Percentiles rank a stretch among this genome's conserved stretches.
phyloP scores from a whole-genome alignment of 2,329 filamentous ascomycete genomes.

The Neonectria faginata region DNA sequence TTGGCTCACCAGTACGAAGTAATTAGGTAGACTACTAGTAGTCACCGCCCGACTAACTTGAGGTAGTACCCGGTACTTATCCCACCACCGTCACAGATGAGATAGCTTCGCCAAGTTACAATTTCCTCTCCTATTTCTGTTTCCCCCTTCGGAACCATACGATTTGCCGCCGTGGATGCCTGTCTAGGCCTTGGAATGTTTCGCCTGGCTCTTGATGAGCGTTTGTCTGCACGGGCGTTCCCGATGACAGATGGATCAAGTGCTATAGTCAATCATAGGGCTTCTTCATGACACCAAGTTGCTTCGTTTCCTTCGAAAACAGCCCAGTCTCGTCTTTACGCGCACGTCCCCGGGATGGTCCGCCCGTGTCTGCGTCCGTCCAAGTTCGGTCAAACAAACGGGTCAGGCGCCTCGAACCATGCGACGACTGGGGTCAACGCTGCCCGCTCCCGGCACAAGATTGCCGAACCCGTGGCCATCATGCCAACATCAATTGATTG shows the following conservation, averaged over 20 bases:
- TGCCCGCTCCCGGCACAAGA: constrained; percentile 20
- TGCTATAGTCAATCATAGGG: background rate
- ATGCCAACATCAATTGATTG: background rate
- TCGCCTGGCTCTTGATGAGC: background rate
- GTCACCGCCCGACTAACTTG: background rate
- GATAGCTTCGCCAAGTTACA: background rate
- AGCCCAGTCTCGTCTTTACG: background rate
- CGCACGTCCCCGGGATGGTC: background rate
- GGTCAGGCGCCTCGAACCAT: constrained; percentile 28
- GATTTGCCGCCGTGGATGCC: background rate
- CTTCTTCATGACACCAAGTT: background rate
- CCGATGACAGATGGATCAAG: background rate
- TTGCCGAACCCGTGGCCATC: constrained; percentile 19
- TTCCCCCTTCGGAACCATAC: background rate
- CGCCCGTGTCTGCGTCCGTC: background rate
- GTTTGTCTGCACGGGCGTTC: background rate
- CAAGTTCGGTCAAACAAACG: constrained; percentile 25
- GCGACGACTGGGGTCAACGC: background rate
- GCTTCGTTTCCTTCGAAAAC: background rate
- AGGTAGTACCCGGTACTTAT: background rate
- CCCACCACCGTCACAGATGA: background rate
- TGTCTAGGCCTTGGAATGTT: background rate
- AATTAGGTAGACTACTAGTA: too few species aligned
- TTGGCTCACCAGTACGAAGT: too few species aligned
- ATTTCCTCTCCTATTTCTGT: background rate